Base-by-base conservation (phyloP, 1,284 basidiomycete genomes). In the Rhizopogon parksii region DNA sequence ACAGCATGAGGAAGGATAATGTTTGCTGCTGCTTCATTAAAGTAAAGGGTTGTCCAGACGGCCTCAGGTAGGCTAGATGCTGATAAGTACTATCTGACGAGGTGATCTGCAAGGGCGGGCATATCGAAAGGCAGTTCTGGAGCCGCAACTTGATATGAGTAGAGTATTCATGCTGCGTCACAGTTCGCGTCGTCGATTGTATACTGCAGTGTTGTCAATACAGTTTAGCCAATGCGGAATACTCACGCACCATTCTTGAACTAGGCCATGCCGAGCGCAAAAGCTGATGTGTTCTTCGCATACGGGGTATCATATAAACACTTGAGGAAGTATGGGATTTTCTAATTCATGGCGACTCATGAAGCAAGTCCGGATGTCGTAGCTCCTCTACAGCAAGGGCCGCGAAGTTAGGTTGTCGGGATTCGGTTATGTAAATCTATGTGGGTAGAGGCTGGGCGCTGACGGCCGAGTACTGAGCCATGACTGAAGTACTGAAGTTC, bases 1-100 rank as follows among this genome's bases (percentile, higher is more conserved):
- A 65, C 57, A 2, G 77, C 71, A 42, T 73, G 68, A 1, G 83
- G 79, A 17, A 79, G 70, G 34, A 85, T 72, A 50, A 74, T 66
- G 53, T 87, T 86, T 5, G 80, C 72, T 35, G 71, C 63, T 7
- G 67, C 64, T 32, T 75, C 71, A 36, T 76, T 59, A 14, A 57
- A 56, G 17, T 56, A 52, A 40, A 83, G 65, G 1, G 66, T 65
- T 1, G 55, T 56, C 70, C 72, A 74, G 17, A 77, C 73, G 3
- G 55, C 51, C 0, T 50, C 2, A 2, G 71, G 70, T 11, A 77
- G 49, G 12, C 53, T 54, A 1, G n/a, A 15, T 2, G n/a, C n/a
- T 39, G 37, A 39, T 14, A 12, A 2, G 21, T 21, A 24, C 19
- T 40, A 4, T 40, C 8, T 40, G 39, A 40, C 8, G 14, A 40